These are phyloP conservation scores for Globomyces sp. DNA, from an alignment of 371 early-diverging fungal genomes.

Conservation along the genomic window DNA sequence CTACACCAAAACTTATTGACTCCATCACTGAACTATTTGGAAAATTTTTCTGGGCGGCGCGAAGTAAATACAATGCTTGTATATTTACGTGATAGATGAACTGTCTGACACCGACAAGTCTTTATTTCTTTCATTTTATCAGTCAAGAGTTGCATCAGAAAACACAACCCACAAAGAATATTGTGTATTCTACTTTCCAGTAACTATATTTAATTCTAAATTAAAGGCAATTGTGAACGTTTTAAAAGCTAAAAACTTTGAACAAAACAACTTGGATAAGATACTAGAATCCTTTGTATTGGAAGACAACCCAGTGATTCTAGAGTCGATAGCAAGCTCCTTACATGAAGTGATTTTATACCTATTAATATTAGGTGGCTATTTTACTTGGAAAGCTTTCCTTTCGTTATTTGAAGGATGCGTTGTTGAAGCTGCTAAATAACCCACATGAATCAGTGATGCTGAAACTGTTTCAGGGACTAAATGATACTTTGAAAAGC, in stretches of 20 bases:
- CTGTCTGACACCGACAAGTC: neutral
- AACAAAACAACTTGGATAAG: neutral
- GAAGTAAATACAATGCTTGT: too few species aligned
- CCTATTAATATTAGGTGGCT: too few species aligned
- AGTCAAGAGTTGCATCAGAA: conserved; percentile 1
- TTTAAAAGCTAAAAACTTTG: neutral
- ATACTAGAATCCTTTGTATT: neutral
- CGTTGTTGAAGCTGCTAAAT: too few species aligned
- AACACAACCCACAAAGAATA: neutral
- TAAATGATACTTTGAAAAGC: too few species aligned
- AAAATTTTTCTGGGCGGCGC: conserved; percentile 2
- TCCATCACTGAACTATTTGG: conserved; percentile 3
- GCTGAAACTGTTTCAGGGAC: too few species aligned
- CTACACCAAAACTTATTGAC: neutral
- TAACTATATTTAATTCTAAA: too few species aligned
- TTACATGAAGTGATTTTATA: too few species aligned
- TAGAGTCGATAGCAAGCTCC: neutral
- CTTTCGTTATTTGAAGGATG: too few species aligned
- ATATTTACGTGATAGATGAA: neutral
- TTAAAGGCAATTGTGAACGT: neutral
- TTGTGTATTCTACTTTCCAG: conserved; percentile 3
- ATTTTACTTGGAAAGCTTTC: too few species aligned
- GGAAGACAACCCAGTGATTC: neutral
- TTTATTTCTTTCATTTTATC: conserved; percentile 5
- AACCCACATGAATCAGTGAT: too few species aligned